These are phyloP conservation scores for Tetracladium setigerum DNA, from an alignment of 495 filamentous ascomycete genomes.

Conservation along the genomic window DNA sequence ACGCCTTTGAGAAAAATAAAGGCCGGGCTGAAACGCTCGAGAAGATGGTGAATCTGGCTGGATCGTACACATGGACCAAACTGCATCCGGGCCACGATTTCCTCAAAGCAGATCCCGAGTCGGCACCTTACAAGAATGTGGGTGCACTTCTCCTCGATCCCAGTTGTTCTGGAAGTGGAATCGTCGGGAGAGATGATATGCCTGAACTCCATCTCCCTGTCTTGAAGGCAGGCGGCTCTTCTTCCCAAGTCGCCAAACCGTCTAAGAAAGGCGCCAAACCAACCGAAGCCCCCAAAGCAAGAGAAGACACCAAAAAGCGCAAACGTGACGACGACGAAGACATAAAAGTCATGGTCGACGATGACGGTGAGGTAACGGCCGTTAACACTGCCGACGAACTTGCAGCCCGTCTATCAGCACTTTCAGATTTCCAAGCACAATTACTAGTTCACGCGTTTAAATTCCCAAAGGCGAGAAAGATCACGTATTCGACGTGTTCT, in stretches of 20 bases:
- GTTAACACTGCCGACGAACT: slow-evolving; percentile 35
- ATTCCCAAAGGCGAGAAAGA: slow-evolving; percentile 68
- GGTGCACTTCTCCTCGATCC: slow-evolving; percentile 79
- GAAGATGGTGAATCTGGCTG: slow-evolving; percentile 76
- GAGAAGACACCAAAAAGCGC: slow-evolving; percentile 30
- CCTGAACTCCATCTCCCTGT: slow-evolving; percentile 49
- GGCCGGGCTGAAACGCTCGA: slow-evolving; percentile 61
- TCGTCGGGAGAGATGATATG: slow-evolving; percentile 76
- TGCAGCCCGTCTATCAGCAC: slow-evolving; percentile 53
- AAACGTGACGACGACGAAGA: slow-evolving; percentile 22
- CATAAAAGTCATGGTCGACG: slow-evolving; percentile 35
- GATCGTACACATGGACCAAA: slow-evolving; percentile 52
- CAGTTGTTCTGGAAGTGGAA: slow-evolving; percentile 90
- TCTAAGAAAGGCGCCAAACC: slow-evolving; percentile 15
- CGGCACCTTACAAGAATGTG: slow-evolving; percentile 47
- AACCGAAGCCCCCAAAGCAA: slow-evolving; percentile 13
- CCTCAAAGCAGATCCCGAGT: slow-evolving; percentile 56
- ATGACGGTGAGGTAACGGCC: slow-evolving; percentile 35
- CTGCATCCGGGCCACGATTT: slow-evolving; percentile 74
- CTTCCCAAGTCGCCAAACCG: slow-evolving; percentile 6
- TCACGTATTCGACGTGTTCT: slow-evolving; percentile 92
- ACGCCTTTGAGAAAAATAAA: slow-evolving; percentile 65
- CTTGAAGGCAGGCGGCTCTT: slow-evolving; percentile 21
- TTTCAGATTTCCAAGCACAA: slow-evolving; percentile 69
- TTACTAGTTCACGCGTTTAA: slow-evolving; percentile 75